Conservation (phyloP, 345 rosid species). For the Passiflora organensis region DNA sequence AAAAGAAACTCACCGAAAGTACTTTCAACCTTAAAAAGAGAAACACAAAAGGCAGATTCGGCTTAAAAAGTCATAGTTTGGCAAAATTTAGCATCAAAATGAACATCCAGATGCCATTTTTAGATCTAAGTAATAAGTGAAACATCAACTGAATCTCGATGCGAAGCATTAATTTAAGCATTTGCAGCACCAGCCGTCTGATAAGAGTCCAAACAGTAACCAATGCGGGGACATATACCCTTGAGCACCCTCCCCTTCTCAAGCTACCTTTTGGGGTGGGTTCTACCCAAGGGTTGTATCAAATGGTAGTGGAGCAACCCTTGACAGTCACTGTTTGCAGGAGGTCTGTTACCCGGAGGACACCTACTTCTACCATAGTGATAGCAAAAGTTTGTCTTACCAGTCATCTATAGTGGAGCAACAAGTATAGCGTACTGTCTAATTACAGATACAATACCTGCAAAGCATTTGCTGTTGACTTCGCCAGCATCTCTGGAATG, state of each 20-base stretch:
- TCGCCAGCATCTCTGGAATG: slow-evolving; percentile 81
- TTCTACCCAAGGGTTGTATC: too few relatives aligned
- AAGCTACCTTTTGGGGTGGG: too few relatives aligned
- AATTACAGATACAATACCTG: slow-evolving; percentile 37
- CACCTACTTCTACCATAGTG: background rate
- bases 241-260: too few relatives aligned
- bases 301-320: background rate
- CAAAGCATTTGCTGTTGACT: slow-evolving; percentile 57
- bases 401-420: too few relatives aligned
- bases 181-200: background rate
- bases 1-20: slow-evolving; percentile 46
- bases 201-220: background rate
- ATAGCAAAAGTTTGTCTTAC: background rate
- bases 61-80: background rate
- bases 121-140: background rate
- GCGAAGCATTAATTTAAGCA: background rate
- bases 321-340: background rate
- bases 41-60: background rate
- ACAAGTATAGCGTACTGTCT: too few relatives aligned
- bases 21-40: slow-evolving; percentile 50
- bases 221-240: too few relatives aligned
- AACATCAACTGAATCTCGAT: background rate
- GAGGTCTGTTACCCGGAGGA: background rate
- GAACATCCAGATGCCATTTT: background rate
- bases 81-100: slow-evolving; percentile 12